Evolutionary conservation across 495 filamentous ascomycete genomes (phyloP), one percentile per base, ranked within the genome.

Genomic region (Immersiella caudata): DNA sequence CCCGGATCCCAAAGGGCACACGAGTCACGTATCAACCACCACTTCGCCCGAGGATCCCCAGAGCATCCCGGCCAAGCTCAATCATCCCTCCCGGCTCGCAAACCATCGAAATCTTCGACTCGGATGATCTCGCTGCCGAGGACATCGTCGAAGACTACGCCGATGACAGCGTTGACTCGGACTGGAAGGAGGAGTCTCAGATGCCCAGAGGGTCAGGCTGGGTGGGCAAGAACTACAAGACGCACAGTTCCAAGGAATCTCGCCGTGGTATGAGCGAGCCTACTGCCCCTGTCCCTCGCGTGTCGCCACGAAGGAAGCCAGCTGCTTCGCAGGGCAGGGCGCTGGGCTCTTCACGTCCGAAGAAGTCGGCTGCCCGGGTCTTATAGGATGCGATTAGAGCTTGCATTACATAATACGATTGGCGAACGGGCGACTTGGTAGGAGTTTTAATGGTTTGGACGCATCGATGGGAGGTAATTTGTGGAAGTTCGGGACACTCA

Each of bases 81-180:
- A 80, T 79, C 52, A 63, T 79, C 29, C 80, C 80, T 0, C 63
- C 75, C 0, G 79, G 80, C 0, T 74, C 75, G 0, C 80, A 83
- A 60, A 75, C 83, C 8, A 64, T 80, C 8, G 78, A 76, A 18
- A 67, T 84, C 6, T 67, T 79, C 27, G 73, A 72, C 66, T 74
- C 78, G 0, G 80, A 82, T 63, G n/a, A n/a, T n/a, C n/a, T n/a
- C n/a, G n/a, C n/a, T n/a, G 72, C 80, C 1, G 75, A 65, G 27
- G 66, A 33, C 4, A 33, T 74, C 18, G 68, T 62, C 8, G 81
- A 83, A 36, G 29, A 81, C 55, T 81, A 82, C 62, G 78, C 80
- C 5, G 81, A 82, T 5, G 80, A 82, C 7, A 74, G 74, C n/a
- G 68, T 79, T 29, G 80, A 81, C 58, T 74, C 71, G 26, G 80